These are phyloP conservation scores for Gnetum montanum DNA, from an alignment of 75 land plant genomes.

Conservation along the genomic window DNA sequence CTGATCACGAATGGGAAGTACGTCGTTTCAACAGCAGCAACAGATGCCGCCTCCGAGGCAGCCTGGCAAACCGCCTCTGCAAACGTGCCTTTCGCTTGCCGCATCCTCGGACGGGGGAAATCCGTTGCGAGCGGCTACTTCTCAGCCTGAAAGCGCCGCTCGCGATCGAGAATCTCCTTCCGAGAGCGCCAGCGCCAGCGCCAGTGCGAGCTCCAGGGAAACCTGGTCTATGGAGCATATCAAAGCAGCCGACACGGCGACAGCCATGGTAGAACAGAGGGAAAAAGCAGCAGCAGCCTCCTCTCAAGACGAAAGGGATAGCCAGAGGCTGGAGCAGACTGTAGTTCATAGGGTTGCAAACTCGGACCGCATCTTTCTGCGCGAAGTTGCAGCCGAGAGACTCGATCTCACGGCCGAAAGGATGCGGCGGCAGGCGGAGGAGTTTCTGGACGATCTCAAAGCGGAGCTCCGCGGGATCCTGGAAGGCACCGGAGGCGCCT, in stretches of 20 bases:
- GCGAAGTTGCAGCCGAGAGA: conserved; percentile 67
- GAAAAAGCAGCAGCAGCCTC: conserved; percentile 27
- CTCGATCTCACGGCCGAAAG: conserved; percentile 52
- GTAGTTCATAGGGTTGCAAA: conserved; percentile 57
- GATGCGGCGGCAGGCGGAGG: conserved; percentile 59
- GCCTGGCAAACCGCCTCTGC: too few relatives aligned
- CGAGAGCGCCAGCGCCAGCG: too few relatives aligned
- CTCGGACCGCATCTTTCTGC: conserved; percentile 52
- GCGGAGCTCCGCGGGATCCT: conserved; percentile 52
- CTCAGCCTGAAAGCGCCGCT: too few relatives aligned
- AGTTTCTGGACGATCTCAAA: conserved; percentile 63
- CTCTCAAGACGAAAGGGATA: conserved; percentile 41
- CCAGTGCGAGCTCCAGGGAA: conserved; percentile 73
- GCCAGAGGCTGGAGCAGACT: conserved; percentile 28
- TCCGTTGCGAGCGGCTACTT: too few relatives aligned
- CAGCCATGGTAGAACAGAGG: too few relatives aligned
- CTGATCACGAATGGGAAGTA: too few relatives aligned
- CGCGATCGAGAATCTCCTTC: conserved; percentile 39
- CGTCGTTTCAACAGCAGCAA: conserved; percentile 29
- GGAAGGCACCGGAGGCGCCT: conserved; percentile 54
- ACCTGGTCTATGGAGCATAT: conserved; percentile 67
- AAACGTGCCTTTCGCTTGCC: too few relatives aligned
- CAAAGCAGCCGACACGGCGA: too few relatives aligned
- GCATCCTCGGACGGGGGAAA: too few relatives aligned
- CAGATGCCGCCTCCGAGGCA: conserved; percentile 52